Percentiles rank a stretch among this genome's conserved stretches.
These are phyloP conservation scores for Cunninghamia lanceolata DNA, from an alignment of 75 land plant species.

Conservation along the genomic window DNA sequence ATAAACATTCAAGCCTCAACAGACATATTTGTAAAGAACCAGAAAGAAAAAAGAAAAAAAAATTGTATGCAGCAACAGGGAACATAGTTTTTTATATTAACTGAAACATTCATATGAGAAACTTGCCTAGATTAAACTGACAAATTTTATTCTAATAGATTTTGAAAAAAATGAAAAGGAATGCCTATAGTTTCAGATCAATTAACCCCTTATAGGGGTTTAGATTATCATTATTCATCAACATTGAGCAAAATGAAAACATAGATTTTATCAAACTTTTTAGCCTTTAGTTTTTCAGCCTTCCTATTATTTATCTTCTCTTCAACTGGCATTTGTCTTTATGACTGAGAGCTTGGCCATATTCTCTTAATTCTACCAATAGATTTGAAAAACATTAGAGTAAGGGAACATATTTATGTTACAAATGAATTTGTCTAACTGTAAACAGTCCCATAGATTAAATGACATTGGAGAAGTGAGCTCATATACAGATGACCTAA, in stretches of 20 bases:
- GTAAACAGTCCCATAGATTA: not conserved
- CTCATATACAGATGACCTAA: not conserved
- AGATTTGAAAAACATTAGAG: not conserved
- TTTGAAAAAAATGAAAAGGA: not conserved
- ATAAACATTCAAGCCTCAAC: not conserved
- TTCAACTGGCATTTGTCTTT: not conserved
- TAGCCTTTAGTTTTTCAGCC: not conserved
- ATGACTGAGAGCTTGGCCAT: not conserved
- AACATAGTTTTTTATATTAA: not conserved
- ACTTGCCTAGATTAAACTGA: not conserved
- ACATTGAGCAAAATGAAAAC: not conserved
- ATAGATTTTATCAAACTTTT: not conserved
- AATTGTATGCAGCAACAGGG: not conserved
- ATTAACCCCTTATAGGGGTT: not conserved
- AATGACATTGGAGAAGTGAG: not conserved
- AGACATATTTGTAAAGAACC: not conserved
- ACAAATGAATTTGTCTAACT: not conserved
- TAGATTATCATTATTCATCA: not conserved
- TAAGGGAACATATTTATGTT: not conserved
- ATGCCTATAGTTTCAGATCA: not conserved
- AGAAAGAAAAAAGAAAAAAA: not conserved
- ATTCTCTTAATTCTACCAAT: not conserved
- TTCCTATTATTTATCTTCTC: not conserved
- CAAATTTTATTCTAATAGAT: not conserved
- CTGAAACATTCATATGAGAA: not conserved